phyloP scores from a whole-genome alignment of 768 basidiomycete genomes.

The Pleurotus platypus region DNA sequence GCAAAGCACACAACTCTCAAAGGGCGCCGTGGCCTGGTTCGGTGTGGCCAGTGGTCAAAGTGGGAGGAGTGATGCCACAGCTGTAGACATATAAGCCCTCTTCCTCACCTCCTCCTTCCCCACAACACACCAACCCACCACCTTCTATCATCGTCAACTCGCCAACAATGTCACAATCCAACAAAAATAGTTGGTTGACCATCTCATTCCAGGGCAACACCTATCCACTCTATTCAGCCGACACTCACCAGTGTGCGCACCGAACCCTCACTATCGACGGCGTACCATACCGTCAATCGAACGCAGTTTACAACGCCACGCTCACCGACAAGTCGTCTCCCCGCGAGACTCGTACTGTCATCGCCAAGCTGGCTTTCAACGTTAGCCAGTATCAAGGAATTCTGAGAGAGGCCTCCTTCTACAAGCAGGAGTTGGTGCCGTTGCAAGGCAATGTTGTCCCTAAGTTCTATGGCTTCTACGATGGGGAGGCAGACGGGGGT shows the following conservation, averaged over 20 bases:
- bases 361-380: not conserved
- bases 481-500: not conserved
- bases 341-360: not conserved
- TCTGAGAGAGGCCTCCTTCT: not conserved
- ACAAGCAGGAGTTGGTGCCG: not conserved
- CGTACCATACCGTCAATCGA: not conserved
- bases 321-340: not conserved
- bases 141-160: not conserved
- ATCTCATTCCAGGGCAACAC: not conserved
- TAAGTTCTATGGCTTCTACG: slow-evolving; percentile 1
- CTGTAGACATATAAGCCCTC: too few species aligned
- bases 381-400: not conserved
- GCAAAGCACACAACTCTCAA: too few species aligned
- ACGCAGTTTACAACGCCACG: not conserved
- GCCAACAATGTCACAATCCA: not conserved
- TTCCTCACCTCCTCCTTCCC: too few species aligned
- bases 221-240: not conserved
- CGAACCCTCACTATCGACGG: not conserved
- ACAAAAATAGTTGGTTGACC: not conserved
- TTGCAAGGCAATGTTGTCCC: slow-evolving; percentile 1
- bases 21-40: too few species aligned
- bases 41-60: too few species aligned
- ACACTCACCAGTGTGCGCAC: not conserved
- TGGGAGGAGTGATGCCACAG: too few species aligned
- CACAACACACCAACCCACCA: too few species aligned